These are phyloP conservation scores for Kodamaea ohmeri DNA, from an alignment of 1,139 yeast species.

Conservation along the genomic window DNA sequence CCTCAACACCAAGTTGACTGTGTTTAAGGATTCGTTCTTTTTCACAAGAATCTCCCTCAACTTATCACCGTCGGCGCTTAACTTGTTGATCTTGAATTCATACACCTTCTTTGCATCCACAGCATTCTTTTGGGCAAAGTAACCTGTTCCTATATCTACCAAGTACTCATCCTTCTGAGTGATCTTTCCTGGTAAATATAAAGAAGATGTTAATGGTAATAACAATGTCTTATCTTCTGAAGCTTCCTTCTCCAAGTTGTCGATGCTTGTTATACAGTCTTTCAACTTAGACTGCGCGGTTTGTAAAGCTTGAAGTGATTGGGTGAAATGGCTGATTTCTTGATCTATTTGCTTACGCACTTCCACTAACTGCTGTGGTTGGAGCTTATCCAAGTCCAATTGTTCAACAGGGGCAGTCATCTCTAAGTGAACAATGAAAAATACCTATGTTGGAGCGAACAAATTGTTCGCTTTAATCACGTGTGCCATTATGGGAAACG, in stretches of 20 bases:
- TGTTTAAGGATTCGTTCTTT: constrained; percentile 53
- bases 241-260: constrained; percentile 48
- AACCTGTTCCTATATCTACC: constrained; percentile 96
- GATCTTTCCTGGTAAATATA: constrained; percentile 83
- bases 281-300: constrained; percentile 80
- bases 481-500: constrained; percentile 39
- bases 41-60: constrained; percentile 71
- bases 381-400: constrained; percentile 64
- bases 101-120: constrained; percentile 72
- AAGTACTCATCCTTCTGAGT: constrained; percentile 64
- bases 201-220: constrained; percentile 85
- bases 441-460: not conserved
- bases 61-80: constrained; percentile 71
- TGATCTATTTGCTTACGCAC: constrained; percentile 81
- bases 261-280: constrained; percentile 76
- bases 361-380: constrained; percentile 81
- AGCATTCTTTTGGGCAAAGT: constrained; percentile 77
- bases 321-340: constrained; percentile 81
- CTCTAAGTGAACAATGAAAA: not conserved
- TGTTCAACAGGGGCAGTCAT: constrained; percentile 12
- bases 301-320: constrained; percentile 78
- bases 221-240: constrained; percentile 51
- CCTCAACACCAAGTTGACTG: constrained; percentile 52
- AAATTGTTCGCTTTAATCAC: not conserved
- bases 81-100: constrained; percentile 66